phyloP scores from a whole-genome alignment of 257 asterid genomes.

The Scutellaria galericulata region DNA sequence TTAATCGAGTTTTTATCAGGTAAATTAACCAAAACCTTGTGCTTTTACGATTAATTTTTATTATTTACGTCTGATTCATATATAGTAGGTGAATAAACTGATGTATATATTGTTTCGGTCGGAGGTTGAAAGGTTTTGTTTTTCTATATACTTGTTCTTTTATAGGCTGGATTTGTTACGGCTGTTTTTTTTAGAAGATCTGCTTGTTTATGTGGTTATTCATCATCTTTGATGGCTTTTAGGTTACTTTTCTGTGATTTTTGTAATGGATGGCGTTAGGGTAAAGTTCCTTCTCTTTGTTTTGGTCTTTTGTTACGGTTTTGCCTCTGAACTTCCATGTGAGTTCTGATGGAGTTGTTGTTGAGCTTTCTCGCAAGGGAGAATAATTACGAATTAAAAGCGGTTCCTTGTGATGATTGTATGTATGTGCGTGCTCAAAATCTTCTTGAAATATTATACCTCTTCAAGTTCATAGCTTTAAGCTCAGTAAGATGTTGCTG shows the following conservation, averaged over 20 bases:
- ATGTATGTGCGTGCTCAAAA: neutral
- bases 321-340: slow-evolving; percentile 4
- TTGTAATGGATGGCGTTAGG: neutral
- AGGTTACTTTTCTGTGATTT: neutral
- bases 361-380: neutral
- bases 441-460: neutral
- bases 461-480: neutral
- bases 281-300: neutral
- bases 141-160: neutral
- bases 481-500: neutral
- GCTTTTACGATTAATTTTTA: neutral
- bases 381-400: neutral
- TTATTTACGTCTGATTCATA: neutral
- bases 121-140: slow-evolving; percentile 15
- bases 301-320: neutral
- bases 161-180: slow-evolving; percentile 3
- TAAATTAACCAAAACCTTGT: slow-evolving; percentile 13
- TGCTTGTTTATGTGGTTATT: slow-evolving; percentile 6
- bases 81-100: neutral
- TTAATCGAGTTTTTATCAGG: slow-evolving; percentile 33
- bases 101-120: slow-evolving; percentile 22
- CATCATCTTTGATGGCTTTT: neutral
- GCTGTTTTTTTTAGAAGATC: slow-evolving; percentile 28
- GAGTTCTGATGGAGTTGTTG: neutral
- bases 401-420: slow-evolving; percentile 1